Conservation (phyloP, 1,284 basidiomycete species). For the Salmacisia buchloeana region DNA sequence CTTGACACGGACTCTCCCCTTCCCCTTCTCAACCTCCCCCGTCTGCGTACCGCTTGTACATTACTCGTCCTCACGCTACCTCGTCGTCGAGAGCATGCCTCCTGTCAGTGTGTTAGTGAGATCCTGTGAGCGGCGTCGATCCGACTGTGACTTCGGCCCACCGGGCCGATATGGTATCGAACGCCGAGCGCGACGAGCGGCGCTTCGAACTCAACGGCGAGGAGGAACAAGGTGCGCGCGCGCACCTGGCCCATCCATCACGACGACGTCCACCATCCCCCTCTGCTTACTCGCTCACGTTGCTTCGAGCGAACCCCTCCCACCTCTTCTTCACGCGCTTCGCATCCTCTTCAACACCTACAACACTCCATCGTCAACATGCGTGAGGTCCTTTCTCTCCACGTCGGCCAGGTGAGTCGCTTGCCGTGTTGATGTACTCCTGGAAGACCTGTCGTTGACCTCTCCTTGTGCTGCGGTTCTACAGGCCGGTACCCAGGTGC, state of each 20-base stretch:
- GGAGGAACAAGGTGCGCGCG: background rate
- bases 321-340: background rate
- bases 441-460: background rate
- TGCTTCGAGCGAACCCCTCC: constrained; percentile 8
- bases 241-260: background rate
- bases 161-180: too few relatives aligned
- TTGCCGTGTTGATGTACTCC: background rate
- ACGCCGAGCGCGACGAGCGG: too few relatives aligned
- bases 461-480: constrained; percentile 13
- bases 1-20: background rate
- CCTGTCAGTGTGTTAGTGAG: too few relatives aligned
- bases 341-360: background rate
- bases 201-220: too few relatives aligned
- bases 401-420: constrained; percentile 70
- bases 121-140: too few relatives aligned
- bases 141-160: too few relatives aligned
- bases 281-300: background rate
- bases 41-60: too few relatives aligned
- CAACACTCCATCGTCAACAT: constrained; percentile 15
- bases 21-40: too few relatives aligned
- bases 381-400: constrained; percentile 76
- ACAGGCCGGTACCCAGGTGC: constrained; percentile 18
- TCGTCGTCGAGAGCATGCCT: too few relatives aligned
- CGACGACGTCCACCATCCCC: constrained; percentile 7
- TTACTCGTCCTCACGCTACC: too few relatives aligned